These are phyloP conservation scores for Metschnikowia continentalis DNA, from an alignment of 805 yeast genomes.

Conservation along the genomic window DNA sequence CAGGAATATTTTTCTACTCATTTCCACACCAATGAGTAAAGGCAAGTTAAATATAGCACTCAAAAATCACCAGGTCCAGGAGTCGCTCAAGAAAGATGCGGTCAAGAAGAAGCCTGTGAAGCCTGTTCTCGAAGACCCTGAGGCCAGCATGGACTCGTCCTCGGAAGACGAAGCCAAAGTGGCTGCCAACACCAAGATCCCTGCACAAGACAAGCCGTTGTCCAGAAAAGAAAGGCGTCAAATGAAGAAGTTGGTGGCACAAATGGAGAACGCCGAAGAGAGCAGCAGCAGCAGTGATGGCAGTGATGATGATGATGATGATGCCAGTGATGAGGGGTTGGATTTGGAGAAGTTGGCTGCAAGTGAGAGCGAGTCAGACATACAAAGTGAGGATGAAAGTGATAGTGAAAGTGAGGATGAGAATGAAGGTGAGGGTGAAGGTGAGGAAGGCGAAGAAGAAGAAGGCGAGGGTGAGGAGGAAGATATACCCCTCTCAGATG, in stretches of 20 bases:
- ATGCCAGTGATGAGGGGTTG: constrained; percentile 50
- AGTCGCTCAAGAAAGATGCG: constrained; percentile 6
- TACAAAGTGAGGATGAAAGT: constrained; percentile 26
- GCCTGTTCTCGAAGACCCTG: constrained; percentile 13
- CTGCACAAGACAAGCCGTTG: constrained; percentile 24
- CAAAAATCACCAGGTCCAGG: constrained; percentile 14
- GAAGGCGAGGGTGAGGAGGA: constrained; percentile 48
- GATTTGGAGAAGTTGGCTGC: constrained; percentile 20
- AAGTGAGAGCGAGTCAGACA: constrained; percentile 16
- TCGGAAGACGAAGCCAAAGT: constrained; percentile 29
- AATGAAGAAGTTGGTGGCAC: constrained; percentile 46
- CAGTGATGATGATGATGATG: constrained; percentile 41
- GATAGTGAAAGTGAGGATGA: constrained; percentile 7
- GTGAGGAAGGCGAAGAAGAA: constrained; percentile 10
- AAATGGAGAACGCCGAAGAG: constrained; percentile 29
- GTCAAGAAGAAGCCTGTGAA: constrained; percentile 9
- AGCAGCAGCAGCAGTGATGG: constrained; percentile 36
- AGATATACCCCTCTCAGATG: constrained; percentile 86
- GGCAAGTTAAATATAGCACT: constrained; percentile 19
- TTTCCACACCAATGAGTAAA: constrained; percentile 13
- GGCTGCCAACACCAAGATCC: constrained; percentile 14
- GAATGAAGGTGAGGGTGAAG: constrained; percentile 2
- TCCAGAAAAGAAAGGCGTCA: constrained; percentile 64
- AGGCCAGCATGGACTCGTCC: constrained; percentile 3
- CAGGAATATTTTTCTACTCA: constrained; percentile 6